Conservation (phyloP, 805 yeast species). For the Yamadazyma philogaea region DNA sequence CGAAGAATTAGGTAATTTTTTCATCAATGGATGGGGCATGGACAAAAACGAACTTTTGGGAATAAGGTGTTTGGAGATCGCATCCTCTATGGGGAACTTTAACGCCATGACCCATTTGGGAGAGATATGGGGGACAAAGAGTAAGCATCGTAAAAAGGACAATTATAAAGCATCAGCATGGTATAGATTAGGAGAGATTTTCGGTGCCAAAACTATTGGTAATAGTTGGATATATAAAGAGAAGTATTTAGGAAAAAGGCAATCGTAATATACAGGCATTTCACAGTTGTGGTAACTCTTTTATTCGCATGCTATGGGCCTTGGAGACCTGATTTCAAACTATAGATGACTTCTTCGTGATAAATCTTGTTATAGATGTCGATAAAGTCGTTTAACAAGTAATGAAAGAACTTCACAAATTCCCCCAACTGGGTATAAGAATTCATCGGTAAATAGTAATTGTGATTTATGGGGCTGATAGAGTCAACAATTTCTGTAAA, state of each 20-base stretch:
- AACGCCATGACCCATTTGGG: conserved; percentile 73
- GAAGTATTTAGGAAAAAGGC: conserved; percentile 40
- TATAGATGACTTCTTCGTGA: conserved; percentile 15
- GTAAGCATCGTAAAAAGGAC: conserved; percentile 56
- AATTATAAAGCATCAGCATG: conserved; percentile 63
- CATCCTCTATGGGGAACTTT: conserved; percentile 64
- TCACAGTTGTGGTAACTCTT: background rate
- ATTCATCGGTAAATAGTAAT: conserved; percentile 39
- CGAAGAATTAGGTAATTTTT: conserved; percentile 60
- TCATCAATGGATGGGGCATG: conserved; percentile 55
- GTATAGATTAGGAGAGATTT: conserved; percentile 60
- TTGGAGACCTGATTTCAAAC: conserved; percentile 16
- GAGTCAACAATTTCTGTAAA: conserved; percentile 1
- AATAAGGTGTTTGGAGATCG: conserved; percentile 55
- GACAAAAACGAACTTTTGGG: conserved; percentile 55
- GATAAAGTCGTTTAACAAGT: conserved; percentile 30
- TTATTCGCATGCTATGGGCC: conserved; percentile 9
- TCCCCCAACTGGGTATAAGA: conserved; percentile 25
- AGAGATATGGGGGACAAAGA: conserved; percentile 58
- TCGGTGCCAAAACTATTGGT: conserved; percentile 61
- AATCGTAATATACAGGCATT: background rate
- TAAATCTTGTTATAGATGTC: conserved; percentile 17
- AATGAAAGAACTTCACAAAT: conserved; percentile 27
- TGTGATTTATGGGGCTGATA: conserved; percentile 4
- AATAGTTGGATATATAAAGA: conserved; percentile 74